phyloP scores from a whole-genome alignment of 1,284 basidiomycete genomes.

The Papiliotrema flavescens region DNA sequence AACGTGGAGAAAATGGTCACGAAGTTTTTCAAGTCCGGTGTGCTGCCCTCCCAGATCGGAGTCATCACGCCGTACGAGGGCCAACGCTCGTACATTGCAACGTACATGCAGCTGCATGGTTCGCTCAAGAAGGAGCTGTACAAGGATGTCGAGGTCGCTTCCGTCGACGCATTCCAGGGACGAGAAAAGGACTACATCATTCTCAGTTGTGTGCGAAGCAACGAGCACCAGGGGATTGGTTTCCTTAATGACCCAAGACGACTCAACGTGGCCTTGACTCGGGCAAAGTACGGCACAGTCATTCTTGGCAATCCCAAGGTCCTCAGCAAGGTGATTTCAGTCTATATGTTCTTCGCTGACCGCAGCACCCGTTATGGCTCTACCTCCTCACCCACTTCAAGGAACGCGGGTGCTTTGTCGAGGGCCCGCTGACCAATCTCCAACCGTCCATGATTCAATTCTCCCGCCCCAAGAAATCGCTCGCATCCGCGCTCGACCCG shows the following conservation, averaged over 20 bases:
- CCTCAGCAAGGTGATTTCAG: slow-evolving; percentile 78
- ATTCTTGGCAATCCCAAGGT: slow-evolving; percentile 99
- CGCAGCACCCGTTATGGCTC: slow-evolving; percentile 94
- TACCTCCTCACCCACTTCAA: slow-evolving; percentile 98
- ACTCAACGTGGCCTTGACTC: slow-evolving; percentile 92
- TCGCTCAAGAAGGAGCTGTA: slow-evolving; percentile 97
- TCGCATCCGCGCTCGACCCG: slow-evolving; percentile 81
- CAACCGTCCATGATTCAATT: slow-evolving; percentile 99
- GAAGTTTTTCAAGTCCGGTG: slow-evolving; percentile 98
- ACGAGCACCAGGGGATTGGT: slow-evolving; percentile 98
- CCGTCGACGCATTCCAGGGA: slow-evolving; percentile 98
- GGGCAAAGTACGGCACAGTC: slow-evolving; percentile 96
- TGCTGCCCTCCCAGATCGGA: slow-evolving; percentile 91
- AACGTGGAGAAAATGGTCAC: slow-evolving; percentile 99
- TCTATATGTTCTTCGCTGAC: background rate
- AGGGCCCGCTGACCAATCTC: slow-evolving; percentile 92
- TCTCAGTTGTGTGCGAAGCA: slow-evolving; percentile 96
- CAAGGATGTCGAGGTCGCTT: slow-evolving; percentile 98
- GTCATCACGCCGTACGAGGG: slow-evolving; percentile 99
- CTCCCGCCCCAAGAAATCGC: slow-evolving; percentile 83
- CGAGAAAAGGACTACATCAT: slow-evolving; percentile 99
- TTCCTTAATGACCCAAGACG: slow-evolving; percentile 98
- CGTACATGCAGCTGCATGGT: slow-evolving; percentile 99
- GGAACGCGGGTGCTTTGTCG: slow-evolving; percentile 89
- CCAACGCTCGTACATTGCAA: slow-evolving; percentile 97